These are phyloP conservation scores for Alternaria sp. DNA, from an alignment of 2,329 filamentous ascomycete genomes.

Conservation along the genomic window DNA sequence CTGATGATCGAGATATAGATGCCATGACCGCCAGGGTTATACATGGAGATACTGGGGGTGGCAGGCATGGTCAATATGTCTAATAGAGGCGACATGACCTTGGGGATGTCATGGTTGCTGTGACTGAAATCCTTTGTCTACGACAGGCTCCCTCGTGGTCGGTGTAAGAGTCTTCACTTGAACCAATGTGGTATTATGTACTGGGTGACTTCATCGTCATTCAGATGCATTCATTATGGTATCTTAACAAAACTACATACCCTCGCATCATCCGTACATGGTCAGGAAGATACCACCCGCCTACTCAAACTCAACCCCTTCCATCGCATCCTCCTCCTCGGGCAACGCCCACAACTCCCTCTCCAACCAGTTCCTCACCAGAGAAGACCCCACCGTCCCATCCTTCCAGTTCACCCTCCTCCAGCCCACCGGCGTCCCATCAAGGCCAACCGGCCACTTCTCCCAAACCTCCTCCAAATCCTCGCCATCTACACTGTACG, in stretches of 20 bases:
- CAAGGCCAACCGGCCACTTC: neutral
- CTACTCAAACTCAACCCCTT: neutral
- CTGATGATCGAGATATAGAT: neutral
- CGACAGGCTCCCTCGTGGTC: neutral
- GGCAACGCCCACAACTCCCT: neutral
- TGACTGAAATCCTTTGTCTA: neutral
- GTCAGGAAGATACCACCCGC: neutral
- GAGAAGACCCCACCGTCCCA: neutral
- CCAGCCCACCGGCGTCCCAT: neutral
- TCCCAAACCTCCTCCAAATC: neutral
- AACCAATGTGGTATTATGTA: neutral
- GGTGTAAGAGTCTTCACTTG: neutral
- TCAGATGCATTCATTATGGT: neutral
- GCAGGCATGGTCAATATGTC: neutral
- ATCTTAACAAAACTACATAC: neutral
- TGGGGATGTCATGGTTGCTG: neutral
- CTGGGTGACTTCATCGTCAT: neutral
- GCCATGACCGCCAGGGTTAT: neutral
- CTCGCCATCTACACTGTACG: neutral
- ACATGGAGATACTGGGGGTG: neutral
- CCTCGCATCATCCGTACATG: neutral
- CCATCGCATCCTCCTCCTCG: neutral
- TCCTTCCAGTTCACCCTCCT: neutral
- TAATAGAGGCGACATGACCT: neutral
- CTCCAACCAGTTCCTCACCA: neutral